Conservation (phyloP, 2,329 filamentous ascomycete genomes). For the Biscogniauxia mediterranea region DNA sequence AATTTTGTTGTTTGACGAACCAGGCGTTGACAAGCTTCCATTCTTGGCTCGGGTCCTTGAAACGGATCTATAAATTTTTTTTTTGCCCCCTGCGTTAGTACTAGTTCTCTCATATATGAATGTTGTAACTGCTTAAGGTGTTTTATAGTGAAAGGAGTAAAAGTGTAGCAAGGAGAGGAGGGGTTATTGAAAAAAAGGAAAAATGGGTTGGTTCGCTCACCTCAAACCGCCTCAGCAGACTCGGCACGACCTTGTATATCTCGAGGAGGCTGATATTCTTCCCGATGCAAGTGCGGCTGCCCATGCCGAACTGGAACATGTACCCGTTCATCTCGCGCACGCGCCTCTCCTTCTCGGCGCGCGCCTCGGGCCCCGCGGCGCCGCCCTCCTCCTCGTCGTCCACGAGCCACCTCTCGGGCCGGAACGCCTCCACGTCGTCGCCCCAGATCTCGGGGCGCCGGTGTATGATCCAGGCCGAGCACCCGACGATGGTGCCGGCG, state of each 20-base stretch:
- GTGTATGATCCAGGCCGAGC: conserved; percentile 74
- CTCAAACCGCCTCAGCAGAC: conserved; percentile 63
- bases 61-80: conserved; percentile 49
- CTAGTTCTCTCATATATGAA: no score
- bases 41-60: conserved; percentile 53
- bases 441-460: conserved; percentile 67
- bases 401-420: conserved; percentile 66
- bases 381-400: conserved; percentile 36
- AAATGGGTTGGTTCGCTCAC: conserved; percentile 32
- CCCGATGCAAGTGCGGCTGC: conserved; percentile 67
- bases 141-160: neutral
- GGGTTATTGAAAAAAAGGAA: neutral
- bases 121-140: no score
- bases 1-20: conserved; percentile 62
- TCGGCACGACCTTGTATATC: conserved; percentile 63
- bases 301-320: conserved; percentile 75
- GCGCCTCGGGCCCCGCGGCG: neutral
- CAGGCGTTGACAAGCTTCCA: conserved; percentile 61
- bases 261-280: conserved; percentile 63
- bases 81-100: neutral
- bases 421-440: conserved; percentile 60
- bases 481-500: conserved; percentile 72
- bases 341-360: conserved; percentile 44
- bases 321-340: conserved; percentile 65
- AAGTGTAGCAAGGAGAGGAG: neutral